Base-by-base conservation (phyloP, 2,329 filamentous ascomycete species). In the Clarireedia monteithiana region DNA sequence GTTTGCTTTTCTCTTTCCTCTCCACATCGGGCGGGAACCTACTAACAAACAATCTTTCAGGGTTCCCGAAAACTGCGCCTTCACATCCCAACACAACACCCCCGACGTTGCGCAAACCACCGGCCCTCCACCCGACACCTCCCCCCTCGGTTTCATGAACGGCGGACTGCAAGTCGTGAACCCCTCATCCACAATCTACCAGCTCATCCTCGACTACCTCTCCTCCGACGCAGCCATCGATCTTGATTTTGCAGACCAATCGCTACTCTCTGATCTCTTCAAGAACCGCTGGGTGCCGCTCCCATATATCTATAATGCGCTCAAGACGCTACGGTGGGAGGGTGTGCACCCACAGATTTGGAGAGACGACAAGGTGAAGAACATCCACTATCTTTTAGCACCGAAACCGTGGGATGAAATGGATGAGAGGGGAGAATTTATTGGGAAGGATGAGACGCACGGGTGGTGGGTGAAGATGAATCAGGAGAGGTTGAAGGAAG, bases 351-450 rank as follows among this genome's bases (percentile, higher is more conserved):
- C 70, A 27, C 64, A 70, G 55, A 79, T 85, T 56, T 85, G 82
- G 82, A 69, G 72, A 10, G 81, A 85, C 62, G 77, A 77, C 17
- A 66, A 70, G 42, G 78, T 84, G 50, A 83, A 81, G 72, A 83
- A 82, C 62, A 68, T 85, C 5, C 82, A 85, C 64, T 84, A 81
- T 59, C 83, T 85, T 47, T 66, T 84, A 23, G 76, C 73, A 39
- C 81, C 81, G 0, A 85, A 85, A 69, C 82, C 82, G 2, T 85
- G 82, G 82, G 74, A 81, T 45, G 75, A 81, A 68, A 60, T 76
- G 30, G 71, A 76, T 45, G 70, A 63, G 2, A 62, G 71, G 14
- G 77, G 77, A 2, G 68, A 73, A 39, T 75, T 71, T 67, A 72
- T 60, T 2, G 50, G 60, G 5, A 62, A 52, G 0, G 75, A 76